These are phyloP conservation scores for Anthracocystis walkeri DNA, from an alignment of 1,284 basidiomycete species.

Conservation along the genomic window DNA sequence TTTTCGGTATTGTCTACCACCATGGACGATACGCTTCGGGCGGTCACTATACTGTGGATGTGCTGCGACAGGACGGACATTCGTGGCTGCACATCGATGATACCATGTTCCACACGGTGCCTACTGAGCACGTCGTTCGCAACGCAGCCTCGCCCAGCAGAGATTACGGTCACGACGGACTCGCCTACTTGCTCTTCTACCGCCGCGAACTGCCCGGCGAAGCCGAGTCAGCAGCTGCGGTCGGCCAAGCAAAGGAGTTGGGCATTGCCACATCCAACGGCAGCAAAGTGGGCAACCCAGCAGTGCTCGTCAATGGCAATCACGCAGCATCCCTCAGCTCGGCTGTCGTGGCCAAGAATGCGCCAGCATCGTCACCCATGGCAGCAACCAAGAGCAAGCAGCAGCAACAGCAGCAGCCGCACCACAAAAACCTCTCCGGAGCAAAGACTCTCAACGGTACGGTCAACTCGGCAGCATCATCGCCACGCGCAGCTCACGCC, in stretches of 20 bases:
- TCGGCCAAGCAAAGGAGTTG: neutral
- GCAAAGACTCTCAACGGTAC: constrained; percentile 18
- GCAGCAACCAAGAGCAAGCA: constrained; percentile 20
- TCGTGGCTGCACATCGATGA: constrained; percentile 93
- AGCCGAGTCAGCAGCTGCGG: constrained; percentile 9
- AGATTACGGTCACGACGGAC: constrained; percentile 59
- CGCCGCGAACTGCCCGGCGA: constrained; percentile 64
- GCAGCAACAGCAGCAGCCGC: constrained; percentile 11
- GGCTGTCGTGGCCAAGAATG: constrained; percentile 5
- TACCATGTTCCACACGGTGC: constrained; percentile 76
- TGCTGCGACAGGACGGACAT: constrained; percentile 81
- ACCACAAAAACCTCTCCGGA: constrained; percentile 15
- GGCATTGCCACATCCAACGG: neutral
- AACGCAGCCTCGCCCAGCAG: constrained; percentile 59
- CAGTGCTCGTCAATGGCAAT: constrained; percentile 15
- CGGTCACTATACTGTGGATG: constrained; percentile 95
- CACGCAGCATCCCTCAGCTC: constrained; percentile 9
- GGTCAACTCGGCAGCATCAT: constrained; percentile 24
- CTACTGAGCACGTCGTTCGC: constrained; percentile 83
- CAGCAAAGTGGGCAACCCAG: neutral
- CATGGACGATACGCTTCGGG: constrained; percentile 90
- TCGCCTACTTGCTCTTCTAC: constrained; percentile 92
- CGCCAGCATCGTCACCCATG: constrained; percentile 3
- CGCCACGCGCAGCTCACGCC: constrained; percentile 25
- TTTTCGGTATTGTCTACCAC: constrained; percentile 94